These are phyloP conservation scores for Trichoderma cornu-damae DNA, from an alignment of 2,329 filamentous ascomycete genomes.

Conservation along the genomic window DNA sequence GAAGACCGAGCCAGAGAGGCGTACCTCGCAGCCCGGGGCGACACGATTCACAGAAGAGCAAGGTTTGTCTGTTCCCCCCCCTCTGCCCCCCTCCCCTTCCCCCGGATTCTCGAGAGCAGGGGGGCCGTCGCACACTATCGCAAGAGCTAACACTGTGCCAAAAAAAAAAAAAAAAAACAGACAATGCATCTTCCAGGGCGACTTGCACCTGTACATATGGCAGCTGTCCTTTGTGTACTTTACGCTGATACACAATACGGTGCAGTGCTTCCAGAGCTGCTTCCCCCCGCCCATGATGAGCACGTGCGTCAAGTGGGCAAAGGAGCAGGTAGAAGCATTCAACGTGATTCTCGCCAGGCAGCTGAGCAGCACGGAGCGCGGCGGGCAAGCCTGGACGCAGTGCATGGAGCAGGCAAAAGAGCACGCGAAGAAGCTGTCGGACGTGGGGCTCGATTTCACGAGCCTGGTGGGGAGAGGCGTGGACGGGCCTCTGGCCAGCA, in stretches of 20 bases:
- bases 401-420: slow-evolving; percentile 78
- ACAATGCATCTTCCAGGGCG: slow-evolving; percentile 92
- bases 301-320: slow-evolving; percentile 97
- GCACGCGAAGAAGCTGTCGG: slow-evolving; percentile 72
- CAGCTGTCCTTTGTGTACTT: slow-evolving; percentile 96
- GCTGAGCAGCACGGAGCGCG: slow-evolving; percentile 75
- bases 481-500: slow-evolving; percentile 26
- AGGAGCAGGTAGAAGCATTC: slow-evolving; percentile 87
- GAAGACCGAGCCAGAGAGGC: slow-evolving; percentile 84
- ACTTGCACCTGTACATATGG: slow-evolving; percentile 89
- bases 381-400: slow-evolving; percentile 70
- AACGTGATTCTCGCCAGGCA: slow-evolving; percentile 78
- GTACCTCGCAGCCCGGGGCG: slow-evolving; percentile 74
- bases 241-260: slow-evolving; percentile 86
- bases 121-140: no score
- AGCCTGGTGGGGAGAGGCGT: slow-evolving; percentile 66
- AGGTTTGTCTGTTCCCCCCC: slow-evolving; percentile 48
- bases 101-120: no score
- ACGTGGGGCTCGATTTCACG: slow-evolving; percentile 86
- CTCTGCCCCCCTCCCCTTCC: no score
- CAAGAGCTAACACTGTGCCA: background rate
- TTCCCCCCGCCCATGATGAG: slow-evolving; percentile 86
- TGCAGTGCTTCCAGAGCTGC: slow-evolving; percentile 79
- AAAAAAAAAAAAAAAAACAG: no score
- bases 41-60: slow-evolving; percentile 73